Percentiles rank a stretch among this genome's conserved stretches.
phyloP scores from a whole-genome alignment of 352 stramenopile species.

The Phytophthora crassamura region DNA sequence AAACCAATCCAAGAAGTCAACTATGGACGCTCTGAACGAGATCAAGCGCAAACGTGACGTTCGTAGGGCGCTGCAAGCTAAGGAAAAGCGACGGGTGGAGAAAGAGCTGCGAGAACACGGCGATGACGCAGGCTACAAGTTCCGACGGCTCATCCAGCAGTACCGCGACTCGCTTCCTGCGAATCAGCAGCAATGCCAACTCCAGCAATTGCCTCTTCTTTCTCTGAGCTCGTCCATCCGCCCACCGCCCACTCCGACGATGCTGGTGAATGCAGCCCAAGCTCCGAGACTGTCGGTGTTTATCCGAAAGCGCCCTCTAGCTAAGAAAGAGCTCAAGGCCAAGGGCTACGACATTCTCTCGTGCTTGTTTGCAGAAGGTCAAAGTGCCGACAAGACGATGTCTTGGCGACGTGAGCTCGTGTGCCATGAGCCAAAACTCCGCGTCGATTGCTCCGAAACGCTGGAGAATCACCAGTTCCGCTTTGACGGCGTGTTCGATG shows the following conservation, averaged over 20 bases:
- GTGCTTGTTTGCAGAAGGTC: conserved; percentile 43
- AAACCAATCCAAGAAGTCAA: conserved; percentile 48
- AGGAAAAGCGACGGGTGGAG: conserved; percentile 77
- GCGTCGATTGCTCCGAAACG: conserved; percentile 72
- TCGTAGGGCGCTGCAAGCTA: conserved; percentile 55
- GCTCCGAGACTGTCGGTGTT: conserved; percentile 62
- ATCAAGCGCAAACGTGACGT: conserved; percentile 78
- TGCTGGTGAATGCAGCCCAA: conserved; percentile 10
- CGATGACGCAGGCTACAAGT: conserved; percentile 81
- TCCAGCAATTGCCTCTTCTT: conserved; percentile 29
- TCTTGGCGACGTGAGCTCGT: conserved; percentile 52
- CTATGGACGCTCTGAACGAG: conserved; percentile 60
- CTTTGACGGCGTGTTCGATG: conserved; percentile 93
- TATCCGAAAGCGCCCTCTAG: conserved; percentile 72
- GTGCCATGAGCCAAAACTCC: conserved; percentile 79
- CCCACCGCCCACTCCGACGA: conserved; percentile 26
- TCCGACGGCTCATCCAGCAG: conserved; percentile 65
- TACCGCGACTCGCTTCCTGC: conserved; percentile 55
- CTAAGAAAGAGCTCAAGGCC: conserved; percentile 68
- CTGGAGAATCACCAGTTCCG: conserved; percentile 77
- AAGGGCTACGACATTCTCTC: conserved; percentile 77
- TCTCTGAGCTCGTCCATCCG: conserved; percentile 24
- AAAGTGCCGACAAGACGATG: not conserved
- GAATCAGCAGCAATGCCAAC: conserved; percentile 33
- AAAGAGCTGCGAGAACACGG: conserved; percentile 69